Evolutionary conservation across 257 asterid species (phyloP).

Genomic region (Jacaranda copaia): DNA sequence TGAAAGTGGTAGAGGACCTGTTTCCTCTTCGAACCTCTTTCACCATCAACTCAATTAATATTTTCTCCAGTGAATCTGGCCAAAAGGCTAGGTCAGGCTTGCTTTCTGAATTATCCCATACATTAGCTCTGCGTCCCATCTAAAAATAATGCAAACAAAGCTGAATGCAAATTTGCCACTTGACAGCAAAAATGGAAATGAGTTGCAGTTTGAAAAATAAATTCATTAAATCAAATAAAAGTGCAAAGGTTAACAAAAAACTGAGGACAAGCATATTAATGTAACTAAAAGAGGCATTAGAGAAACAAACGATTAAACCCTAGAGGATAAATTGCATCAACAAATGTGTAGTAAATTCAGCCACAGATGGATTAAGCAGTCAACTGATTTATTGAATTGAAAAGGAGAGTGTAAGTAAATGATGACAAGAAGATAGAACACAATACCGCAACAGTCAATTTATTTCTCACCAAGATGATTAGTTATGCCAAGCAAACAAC

Average conservation of each 20-base stretch:
- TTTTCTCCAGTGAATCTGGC: background rate
- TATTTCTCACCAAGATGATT: background rate
- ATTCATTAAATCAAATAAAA: background rate
- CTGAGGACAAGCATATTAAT: background rate
- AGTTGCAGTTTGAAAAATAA: background rate
- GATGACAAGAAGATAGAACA: too few species aligned
- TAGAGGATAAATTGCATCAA: background rate
- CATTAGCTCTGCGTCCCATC: background rate
- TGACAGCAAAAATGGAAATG: background rate
- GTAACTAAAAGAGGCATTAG: background rate
- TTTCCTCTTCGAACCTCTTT: conserved; percentile 27
- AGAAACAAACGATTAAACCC: background rate
- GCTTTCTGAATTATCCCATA: background rate
- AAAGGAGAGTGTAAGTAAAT: too few species aligned
- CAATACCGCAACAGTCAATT: background rate
- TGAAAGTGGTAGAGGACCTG: background rate
- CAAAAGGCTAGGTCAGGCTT: background rate
- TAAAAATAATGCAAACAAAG: background rate
- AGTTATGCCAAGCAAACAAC: background rate
- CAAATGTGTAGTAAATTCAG: too few species aligned
- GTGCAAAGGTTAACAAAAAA: background rate
- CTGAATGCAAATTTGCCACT: background rate
- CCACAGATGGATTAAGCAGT: too few species aligned
- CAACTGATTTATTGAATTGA: too few species aligned
- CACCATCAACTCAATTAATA: conserved; percentile 25